Evolutionary conservation across 805 yeast species (phyloP).

Genomic region (Yarrowia deformans): DNA sequence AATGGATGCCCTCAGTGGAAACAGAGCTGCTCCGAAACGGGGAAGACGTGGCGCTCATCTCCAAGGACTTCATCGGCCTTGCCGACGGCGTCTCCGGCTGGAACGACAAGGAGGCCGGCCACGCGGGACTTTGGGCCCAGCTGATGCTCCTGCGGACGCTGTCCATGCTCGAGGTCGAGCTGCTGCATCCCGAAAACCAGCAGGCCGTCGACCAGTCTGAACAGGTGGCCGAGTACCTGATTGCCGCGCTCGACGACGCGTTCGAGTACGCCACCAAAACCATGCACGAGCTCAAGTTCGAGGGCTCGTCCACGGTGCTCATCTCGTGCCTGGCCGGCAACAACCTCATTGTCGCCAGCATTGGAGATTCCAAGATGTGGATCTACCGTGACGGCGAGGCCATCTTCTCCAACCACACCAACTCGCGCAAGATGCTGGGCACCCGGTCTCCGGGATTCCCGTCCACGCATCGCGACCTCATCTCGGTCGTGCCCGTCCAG

Average conservation of each 20-base stretch:
- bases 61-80: slow-evolving; percentile 40
- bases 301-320: slow-evolving; percentile 42
- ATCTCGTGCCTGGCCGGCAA: slow-evolving; percentile 41
- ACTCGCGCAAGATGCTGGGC: slow-evolving; percentile 41
- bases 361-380: slow-evolving; percentile 42
- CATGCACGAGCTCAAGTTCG: slow-evolving; percentile 38
- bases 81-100: slow-evolving; percentile 43
- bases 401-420: slow-evolving; percentile 40
- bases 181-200: slow-evolving; percentile 38
- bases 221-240: slow-evolving; percentile 38
- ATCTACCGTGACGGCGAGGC: slow-evolving; percentile 41
- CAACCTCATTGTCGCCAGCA: slow-evolving; percentile 39
- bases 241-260: slow-evolving; percentile 40
- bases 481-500: slow-evolving; percentile 39
- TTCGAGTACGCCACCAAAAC: slow-evolving; percentile 39
- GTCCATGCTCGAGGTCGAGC: slow-evolving; percentile 38
- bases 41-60: slow-evolving; percentile 40
- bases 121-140: slow-evolving; percentile 42
- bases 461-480: slow-evolving; percentile 17
- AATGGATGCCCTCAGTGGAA: slow-evolving; percentile 36
- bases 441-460: slow-evolving; percentile 41
- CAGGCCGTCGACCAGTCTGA: slow-evolving; percentile 34
- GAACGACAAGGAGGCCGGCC: slow-evolving; percentile 40
- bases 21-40: slow-evolving; percentile 37
- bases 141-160: slow-evolving; percentile 41